Base-by-base conservation (phyloP, 108 stramenopile genomes). In the Mediolabrus comicus region DNA sequence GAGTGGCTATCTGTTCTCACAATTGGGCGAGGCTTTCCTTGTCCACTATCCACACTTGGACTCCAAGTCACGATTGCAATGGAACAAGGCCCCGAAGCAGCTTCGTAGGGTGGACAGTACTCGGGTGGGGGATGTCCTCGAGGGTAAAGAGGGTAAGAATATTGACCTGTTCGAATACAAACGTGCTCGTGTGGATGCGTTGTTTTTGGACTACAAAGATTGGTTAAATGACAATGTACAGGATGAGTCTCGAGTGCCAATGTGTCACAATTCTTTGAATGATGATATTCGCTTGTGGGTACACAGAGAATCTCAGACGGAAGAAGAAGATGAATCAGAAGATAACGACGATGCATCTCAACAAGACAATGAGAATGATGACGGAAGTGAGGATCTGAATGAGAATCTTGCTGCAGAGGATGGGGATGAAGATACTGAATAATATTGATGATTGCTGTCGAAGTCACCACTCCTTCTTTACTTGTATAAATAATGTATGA, bases 21-120 rank as follows among this genome's bases (percentile, higher is more conserved):
- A 91, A 75, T 41, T 94, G 1, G 83, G 83, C 12, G 86, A 83
- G 39, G 83, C 78, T n/a, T 94, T 85, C 62, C 62, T 90, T 2
- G 70, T 88, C 16, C 92, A 94, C 52, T 94, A 94, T 71, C 92
- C 92, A 28, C 92, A 94, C 65, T 68, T 88, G 64, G 85, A 88
- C 72, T 87, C 86, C 10, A 59, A 51, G 22, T 68, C 87, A 0
- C 76, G 90, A 33, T 31, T 72, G 62, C 53, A 76, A 51, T 94
- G 92, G 92, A 90, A 91, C 49, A 85, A 89, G 54, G 80, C 75
- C 31, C 84, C 83, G 2, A 61, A 83, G 6, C 59, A 71, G 36
- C 24, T 83, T 27, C 38, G 56, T 52, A 49, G 53, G 16, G 25
- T 19, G 28, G 4, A 72, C 3, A 3, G 51, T 8, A 22, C 63